Evolutionary conservation across 2,329 filamentous ascomycete genomes (phyloP).

Genomic region (Fusarium abutilonis): DNA sequence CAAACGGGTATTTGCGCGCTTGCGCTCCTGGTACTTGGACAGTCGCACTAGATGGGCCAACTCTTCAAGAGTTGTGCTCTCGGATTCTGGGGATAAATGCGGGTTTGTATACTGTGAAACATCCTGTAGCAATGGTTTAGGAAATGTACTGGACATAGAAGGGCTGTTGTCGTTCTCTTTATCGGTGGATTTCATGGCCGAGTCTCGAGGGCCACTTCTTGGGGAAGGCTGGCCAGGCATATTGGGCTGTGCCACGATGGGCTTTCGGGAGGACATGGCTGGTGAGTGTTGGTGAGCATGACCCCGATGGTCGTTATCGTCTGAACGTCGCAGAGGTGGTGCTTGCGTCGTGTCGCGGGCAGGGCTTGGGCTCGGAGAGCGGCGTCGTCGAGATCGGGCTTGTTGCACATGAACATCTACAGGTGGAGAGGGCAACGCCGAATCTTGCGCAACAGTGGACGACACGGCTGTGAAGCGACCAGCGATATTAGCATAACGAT

Average conservation of each 20-base stretch:
- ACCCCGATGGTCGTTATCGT: conserved; percentile 55
- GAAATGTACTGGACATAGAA: conserved; percentile 53
- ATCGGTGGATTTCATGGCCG: conserved; percentile 45
- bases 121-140: conserved; percentile 70
- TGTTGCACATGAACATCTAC: conserved; percentile 62
- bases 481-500: conserved; percentile 45
- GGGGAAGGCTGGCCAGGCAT: conserved; percentile 45
- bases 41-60: conserved; percentile 80
- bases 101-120: conserved; percentile 73
- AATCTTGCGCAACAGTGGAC: conserved; percentile 49
- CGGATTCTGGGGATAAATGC: conserved; percentile 67
- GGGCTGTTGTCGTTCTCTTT: conserved; percentile 55
- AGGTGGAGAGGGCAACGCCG: conserved; percentile 66
- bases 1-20: conserved; percentile 76
- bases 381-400: conserved; percentile 60
- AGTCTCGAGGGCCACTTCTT: conserved; percentile 44
- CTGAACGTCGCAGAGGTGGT: conserved; percentile 56
- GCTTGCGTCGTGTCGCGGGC: conserved; percentile 56
- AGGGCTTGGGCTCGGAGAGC: conserved; percentile 65
- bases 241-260: conserved; percentile 59
- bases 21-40: conserved; percentile 83
- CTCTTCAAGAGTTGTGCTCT: conserved; percentile 77
- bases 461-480: conserved; percentile 46
- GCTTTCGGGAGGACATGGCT: conserved; percentile 56
- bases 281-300: conserved; percentile 52